Evolutionary conservation across 2,329 filamentous ascomycete species (phyloP), one percentile per base, ranked within the genome.

Genomic region (Coniochaeta sp.): DNA sequence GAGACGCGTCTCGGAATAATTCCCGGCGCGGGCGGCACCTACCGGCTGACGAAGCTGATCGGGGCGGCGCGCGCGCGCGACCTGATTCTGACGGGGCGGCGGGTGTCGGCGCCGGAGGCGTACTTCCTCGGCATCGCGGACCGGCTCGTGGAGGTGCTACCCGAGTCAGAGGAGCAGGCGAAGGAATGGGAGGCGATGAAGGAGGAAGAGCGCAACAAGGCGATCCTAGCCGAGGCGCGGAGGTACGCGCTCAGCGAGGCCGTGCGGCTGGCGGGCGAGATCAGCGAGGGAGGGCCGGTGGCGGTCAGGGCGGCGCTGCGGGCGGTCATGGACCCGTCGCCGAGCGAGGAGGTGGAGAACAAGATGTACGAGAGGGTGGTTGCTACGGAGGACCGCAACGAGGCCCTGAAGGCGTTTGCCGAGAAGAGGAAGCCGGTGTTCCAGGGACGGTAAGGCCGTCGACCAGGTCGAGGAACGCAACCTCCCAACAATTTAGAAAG

Each of bases 1-100:
- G 95, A 99, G 73, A 98, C 95, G 1, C 83, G 93, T 2, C 83
- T 99, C 2, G 95, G 89, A 60, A 99, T 99, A 71, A 89, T 99
- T 65, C 95, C 95, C 3, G 95, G 95, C 61, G 95, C 93, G 2
- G 95, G 95, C 50, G 95, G 93, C 62, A 98, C 93, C 1, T 91
- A 91, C 74, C 88, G 95, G 10, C 85, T 99, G 0, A 91, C 92
- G 1, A 83, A 82, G 9, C 75, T 99, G 22, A 88, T 99, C 65
- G 95, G 95, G 5, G 77, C 89, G 26, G 80, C 82, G 28, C 86
- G 92, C 59, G 95, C 95, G n/a, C 83, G 93, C 57, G 93, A 99
- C 73, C 77, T 98, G 68, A 89, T 98, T 58, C 79, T 98, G 9
- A 98, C 93, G 0, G 95, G 95, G 3, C 85, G 95, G n/a, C 82